A percentile compares a stretch with the other conserved stretches of the same genome.
Conservation (phyloP, 768 basidiomycete species). For the Podaxis sp. region DNA sequence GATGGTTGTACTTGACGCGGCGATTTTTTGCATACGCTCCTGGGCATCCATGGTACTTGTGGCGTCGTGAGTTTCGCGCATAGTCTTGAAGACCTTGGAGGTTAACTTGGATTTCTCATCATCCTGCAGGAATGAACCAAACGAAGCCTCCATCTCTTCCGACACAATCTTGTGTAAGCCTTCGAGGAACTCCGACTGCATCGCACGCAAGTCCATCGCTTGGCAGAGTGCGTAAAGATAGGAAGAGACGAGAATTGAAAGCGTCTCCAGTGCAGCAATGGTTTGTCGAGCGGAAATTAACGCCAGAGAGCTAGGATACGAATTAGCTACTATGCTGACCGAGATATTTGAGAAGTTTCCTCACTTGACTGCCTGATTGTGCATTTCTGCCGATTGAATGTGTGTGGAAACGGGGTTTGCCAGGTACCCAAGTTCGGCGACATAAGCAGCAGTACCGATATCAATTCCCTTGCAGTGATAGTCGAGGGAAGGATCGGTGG, state of each 20-base stretch:
- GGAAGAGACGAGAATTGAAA: constrained; percentile 70
- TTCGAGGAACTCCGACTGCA: constrained; percentile 64
- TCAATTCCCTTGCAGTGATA: constrained; percentile 86
- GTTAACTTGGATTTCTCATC: constrained; percentile 32
- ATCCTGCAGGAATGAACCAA: constrained; percentile 38
- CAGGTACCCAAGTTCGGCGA: constrained; percentile 77
- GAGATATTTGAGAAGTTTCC: constrained; percentile 26
- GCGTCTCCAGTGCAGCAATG: constrained; percentile 72
- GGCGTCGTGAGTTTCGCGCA: constrained; percentile 57
- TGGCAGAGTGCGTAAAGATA: constrained; percentile 77
- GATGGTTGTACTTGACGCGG: constrained; percentile 56
- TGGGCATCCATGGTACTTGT: constrained; percentile 72
- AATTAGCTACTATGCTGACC: constrained; percentile 18
- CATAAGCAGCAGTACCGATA: constrained; percentile 81
- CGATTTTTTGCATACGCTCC: constrained; percentile 71
- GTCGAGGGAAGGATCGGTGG: constrained; percentile 77
- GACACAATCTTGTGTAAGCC: constrained; percentile 46
- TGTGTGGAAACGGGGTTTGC: constrained; percentile 85
- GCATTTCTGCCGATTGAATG: constrained; percentile 88
- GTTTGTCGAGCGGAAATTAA: constrained; percentile 83
- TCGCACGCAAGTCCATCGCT: constrained; percentile 79
- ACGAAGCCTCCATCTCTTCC: constrained; percentile 49
- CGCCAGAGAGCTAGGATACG: constrained; percentile 64
- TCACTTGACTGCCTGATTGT: constrained; percentile 89
- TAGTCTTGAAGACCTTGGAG: constrained; percentile 37